Evolutionary conservation across 2,329 filamentous ascomycete species (phyloP).

Genomic region (Cercospora sojina): DNA sequence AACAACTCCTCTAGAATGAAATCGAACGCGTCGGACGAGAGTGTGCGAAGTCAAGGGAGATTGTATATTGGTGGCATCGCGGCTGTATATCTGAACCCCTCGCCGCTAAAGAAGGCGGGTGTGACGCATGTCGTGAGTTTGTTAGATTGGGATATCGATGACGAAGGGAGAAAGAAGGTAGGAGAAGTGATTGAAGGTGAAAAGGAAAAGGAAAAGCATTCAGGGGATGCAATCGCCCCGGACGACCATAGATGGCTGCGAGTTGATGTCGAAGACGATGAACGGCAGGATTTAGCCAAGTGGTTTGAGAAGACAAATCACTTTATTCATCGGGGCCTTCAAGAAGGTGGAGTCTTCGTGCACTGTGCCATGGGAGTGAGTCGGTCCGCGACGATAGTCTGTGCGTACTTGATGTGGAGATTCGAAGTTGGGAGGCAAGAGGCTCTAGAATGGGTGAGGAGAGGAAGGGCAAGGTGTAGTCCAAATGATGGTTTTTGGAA

Average conservation of each 20-base stretch:
- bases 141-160: constrained; percentile 56
- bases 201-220: constrained; percentile 8
- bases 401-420: constrained; percentile 75
- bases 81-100: constrained; percentile 42
- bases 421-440: constrained; percentile 53
- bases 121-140: constrained; percentile 89
- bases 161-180: background rate
- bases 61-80: constrained; percentile 46
- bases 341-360: constrained; percentile 59
- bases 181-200: constrained; percentile 40
- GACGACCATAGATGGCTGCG: constrained; percentile 23
- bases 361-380: constrained; percentile 93
- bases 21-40: background rate
- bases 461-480: constrained; percentile 71
- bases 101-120: constrained; percentile 60
- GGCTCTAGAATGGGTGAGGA: constrained; percentile 67
- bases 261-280: constrained; percentile 81
- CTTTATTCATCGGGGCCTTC: constrained; percentile 77
- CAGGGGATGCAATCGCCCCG: background rate
- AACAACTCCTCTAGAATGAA: background rate
- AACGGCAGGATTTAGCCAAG: constrained; percentile 78
- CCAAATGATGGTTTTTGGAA: constrained; percentile 88
- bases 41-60: constrained; percentile 25
- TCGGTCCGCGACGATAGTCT: constrained; percentile 75
- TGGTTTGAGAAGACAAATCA: constrained; percentile 66